phyloP scores from a whole-genome alignment of 2,329 filamentous ascomycete species.

The Aspergillus candidus region DNA sequence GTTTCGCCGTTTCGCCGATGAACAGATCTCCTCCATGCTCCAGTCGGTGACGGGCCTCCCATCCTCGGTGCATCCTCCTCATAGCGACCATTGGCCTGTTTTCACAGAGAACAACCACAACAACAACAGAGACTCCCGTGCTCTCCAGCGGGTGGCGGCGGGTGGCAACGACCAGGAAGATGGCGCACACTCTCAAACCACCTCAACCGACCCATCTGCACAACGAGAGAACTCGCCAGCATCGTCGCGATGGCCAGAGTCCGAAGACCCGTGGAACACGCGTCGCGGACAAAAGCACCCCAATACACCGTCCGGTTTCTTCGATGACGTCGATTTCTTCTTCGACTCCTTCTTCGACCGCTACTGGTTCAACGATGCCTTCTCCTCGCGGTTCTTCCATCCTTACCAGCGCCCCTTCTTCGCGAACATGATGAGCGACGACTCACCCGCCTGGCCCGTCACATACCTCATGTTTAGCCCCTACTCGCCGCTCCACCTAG shows the following conservation, averaged over 20 bases:
- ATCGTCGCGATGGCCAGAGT: slow-evolving; percentile 11
- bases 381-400: slow-evolving; percentile 25
- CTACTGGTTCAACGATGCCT: slow-evolving; percentile 27
- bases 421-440: slow-evolving; percentile 28
- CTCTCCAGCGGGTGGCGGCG: slow-evolving; percentile 11
- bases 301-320: slow-evolving; percentile 16
- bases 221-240: slow-evolving; percentile 7
- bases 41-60: slow-evolving; percentile 47
- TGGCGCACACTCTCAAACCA: slow-evolving; percentile 2
- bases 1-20: slow-evolving; percentile 57
- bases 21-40: slow-evolving; percentile 50
- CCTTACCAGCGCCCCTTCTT: slow-evolving; percentile 25
- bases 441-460: slow-evolving; percentile 35
- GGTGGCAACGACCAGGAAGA: slow-evolving; percentile 4
- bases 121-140: slow-evolving; percentile 17
- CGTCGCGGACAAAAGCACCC: slow-evolving; percentile 15
- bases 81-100: slow-evolving; percentile 30
- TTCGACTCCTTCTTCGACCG: slow-evolving; percentile 33
- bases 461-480: slow-evolving; percentile 42
- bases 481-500: slow-evolving; percentile 52
- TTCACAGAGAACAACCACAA: slow-evolving; percentile 29
- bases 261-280: slow-evolving; percentile 21
- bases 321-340: slow-evolving; percentile 29
- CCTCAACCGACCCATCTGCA: slow-evolving; percentile 2
- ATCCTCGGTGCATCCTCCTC: slow-evolving; percentile 27